Evolutionary conservation across 2,329 filamentous ascomycete species (phyloP).

Genomic region (Venturia pyrina): DNA sequence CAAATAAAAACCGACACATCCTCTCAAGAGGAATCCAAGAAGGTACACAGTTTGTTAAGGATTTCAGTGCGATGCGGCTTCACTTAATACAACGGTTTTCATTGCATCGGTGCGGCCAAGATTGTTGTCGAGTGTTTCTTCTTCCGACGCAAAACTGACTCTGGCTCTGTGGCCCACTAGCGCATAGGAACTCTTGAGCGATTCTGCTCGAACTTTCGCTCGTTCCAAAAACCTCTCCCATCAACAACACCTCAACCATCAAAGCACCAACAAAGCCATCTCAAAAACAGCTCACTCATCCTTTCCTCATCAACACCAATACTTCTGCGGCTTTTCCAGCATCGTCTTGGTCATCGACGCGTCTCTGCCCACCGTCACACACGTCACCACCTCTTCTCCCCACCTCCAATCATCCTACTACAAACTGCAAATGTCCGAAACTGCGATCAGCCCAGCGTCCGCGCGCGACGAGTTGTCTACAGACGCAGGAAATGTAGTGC

Average conservation of each 20-base stretch:
- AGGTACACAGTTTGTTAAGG: neutral
- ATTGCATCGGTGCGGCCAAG: neutral
- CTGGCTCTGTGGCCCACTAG: neutral
- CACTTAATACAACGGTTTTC: neutral
- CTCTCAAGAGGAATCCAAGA: neutral
- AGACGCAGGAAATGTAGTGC: neutral
- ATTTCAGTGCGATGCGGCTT: neutral
- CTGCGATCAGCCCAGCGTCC: neutral
- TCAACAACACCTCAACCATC: neutral
- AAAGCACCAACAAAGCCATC: neutral
- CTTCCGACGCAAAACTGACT: neutral
- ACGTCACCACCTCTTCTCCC: conserved; percentile 2
- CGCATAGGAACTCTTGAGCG: neutral
- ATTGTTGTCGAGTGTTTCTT: conserved; percentile 1
- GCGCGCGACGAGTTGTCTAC: neutral
- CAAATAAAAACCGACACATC: neutral
- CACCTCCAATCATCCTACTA: neutral
- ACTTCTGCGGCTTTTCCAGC: neutral
- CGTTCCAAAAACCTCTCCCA: neutral
- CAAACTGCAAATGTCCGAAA: neutral
- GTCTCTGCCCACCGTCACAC: neutral
- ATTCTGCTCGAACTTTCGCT: neutral
- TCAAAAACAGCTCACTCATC: neutral
- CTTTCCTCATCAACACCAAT: neutral
- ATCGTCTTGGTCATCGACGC: neutral